Base-by-base conservation (phyloP, 371 early-diverging fungal species). In the Apophysomyces trapeziformis region DNA sequence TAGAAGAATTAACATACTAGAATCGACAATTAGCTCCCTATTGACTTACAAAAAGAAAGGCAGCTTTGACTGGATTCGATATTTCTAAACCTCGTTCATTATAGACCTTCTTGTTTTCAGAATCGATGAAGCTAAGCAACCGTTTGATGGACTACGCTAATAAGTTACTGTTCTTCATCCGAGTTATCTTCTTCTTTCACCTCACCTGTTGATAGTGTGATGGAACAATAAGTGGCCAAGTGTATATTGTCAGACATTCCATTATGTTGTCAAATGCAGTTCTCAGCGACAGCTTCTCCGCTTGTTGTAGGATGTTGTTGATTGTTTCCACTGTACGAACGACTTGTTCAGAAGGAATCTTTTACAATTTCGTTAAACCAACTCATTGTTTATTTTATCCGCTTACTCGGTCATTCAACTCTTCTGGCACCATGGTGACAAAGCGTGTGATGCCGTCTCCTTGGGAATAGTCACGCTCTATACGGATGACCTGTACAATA, bases 361-460 rank as follows among this genome's bases (percentile, higher is more conserved):
- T 39, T 5, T 35, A 47, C 21, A n/a, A 44, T 13, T n/a, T 57
- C 12, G 59, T 44, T 39, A 2, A 1, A 11, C 41, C 41, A n/a
- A n/a, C 37, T 7, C 37, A 38, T 16, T 45, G 2, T 61, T 32
- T 8, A 13, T 16, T 43, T n/a, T 14, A 12, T 43, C 8, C 35
- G 21, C 72, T 72, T 77, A 83, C 84, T 69, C 70, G 61, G 61
- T 76, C 84, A 38, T 50, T 44, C 32, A 83, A 63, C 58, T 75
- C 78, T 32, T 47, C 37, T 9, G 84, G 84, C 57, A 73, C 75
- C n/a, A 69, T 68, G 2, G 76, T 78, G 35, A 64, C 56, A 58
- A 83, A 83, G 46, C 74, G 72, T 47, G 84, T 83, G 50, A 80
- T 77, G 38, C 84, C 84, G 65, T 83, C 81, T 45, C 80, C 84